A percentile compares a stretch with the other conserved stretches of the same genome.
phyloP scores from a whole-genome alignment of 495 filamentous ascomycete species.

The Cairneyella variabilis region DNA sequence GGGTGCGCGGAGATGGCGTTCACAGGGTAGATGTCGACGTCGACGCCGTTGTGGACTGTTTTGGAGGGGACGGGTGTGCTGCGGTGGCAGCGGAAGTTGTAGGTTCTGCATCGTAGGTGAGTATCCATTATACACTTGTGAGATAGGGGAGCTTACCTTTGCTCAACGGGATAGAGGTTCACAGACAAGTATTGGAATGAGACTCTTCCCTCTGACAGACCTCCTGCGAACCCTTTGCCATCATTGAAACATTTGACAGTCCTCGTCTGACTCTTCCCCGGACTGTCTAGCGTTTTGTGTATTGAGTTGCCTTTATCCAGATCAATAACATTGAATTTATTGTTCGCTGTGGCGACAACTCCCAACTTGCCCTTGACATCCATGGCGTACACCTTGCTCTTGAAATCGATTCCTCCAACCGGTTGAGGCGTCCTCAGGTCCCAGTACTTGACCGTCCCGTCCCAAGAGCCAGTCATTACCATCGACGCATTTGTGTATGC shows the following conservation, averaged over 20 bases:
- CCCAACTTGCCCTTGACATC: conserved; percentile 74
- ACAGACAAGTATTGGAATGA: conserved; percentile 82
- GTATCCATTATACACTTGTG: too few relatives aligned
- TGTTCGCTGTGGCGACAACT: conserved; percentile 78
- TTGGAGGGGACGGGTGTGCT: conserved; percentile 44
- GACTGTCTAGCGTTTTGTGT: conserved; percentile 74
- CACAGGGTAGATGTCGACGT: conserved; percentile 76
- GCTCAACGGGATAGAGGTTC: conserved; percentile 48
- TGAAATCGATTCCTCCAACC: conserved; percentile 57
- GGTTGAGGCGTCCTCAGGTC: conserved; percentile 65
- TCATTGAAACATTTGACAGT: conserved; percentile 79
- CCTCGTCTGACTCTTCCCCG: conserved; percentile 80
- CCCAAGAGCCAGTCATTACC: conserved; percentile 88
- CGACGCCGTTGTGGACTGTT: conserved; percentile 40
- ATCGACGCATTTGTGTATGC: conserved; percentile 51
- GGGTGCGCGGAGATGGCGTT: conserved; percentile 88
- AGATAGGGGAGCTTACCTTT: too few relatives aligned
- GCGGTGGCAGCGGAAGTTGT: conserved; percentile 86
- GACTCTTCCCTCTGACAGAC: conserved; percentile 81
- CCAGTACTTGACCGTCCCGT: conserved; percentile 94
- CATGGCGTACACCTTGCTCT: conserved; percentile 82
- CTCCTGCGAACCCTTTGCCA: conserved; percentile 74
- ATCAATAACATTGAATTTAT: conserved; percentile 78
- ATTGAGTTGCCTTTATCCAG: conserved; percentile 69
- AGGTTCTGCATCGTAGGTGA: conserved; percentile 32